Evolutionary conservation across 306 rosid species (phyloP), one percentile per base, ranked within the genome.

Genomic region (Casuarina equisetifolia): DNA sequence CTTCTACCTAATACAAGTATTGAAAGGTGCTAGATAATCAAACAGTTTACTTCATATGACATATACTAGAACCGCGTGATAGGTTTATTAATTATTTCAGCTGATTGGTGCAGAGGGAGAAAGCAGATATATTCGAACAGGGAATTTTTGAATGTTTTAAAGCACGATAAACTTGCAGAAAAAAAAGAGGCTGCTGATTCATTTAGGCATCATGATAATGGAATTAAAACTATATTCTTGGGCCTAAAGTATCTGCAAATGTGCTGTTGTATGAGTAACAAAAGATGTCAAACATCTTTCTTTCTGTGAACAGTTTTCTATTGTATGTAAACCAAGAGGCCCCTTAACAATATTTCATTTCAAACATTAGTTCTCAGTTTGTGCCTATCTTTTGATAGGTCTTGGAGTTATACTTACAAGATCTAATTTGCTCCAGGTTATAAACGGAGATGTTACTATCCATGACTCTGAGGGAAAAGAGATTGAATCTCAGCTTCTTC

Each of bases 401-500:
- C 44, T 38, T 2, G n/a, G 69, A 12, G 4, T 62, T 46, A 51
- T 58, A 25, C 25, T 62, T 35, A 50, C 17, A n/a, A 50, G 38
- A 25, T 69, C 5, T 68, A n/a, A 51, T 17, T 73, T 75, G 38
- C 53, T 70, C 40, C 57, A 87, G 91, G 85, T 87, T 74, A 72
- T 82, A 74, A 78, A 64, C 73, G 89, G 81, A 80, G 76, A 80
- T 75, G 78, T 87, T 74, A 72, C 74, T 5, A 87, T 85, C 78
- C 81, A 80, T 70, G 82, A 87, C 61, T 81, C 82, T 75, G 89
- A 82, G 79, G 91, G 91, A 76, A 80, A 68, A 69, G 84, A 78
- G 81, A 71, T 87, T 25, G 87, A 82, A 51, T 85, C 91, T 2
- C 91, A 87, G 77, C 83, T 82, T 68, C 84, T 87, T 81, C 91